Evolutionary conservation across 306 rosid species (phyloP), one percentile per base, ranked within the genome.

Genomic region (Medicago ruthenica): DNA sequence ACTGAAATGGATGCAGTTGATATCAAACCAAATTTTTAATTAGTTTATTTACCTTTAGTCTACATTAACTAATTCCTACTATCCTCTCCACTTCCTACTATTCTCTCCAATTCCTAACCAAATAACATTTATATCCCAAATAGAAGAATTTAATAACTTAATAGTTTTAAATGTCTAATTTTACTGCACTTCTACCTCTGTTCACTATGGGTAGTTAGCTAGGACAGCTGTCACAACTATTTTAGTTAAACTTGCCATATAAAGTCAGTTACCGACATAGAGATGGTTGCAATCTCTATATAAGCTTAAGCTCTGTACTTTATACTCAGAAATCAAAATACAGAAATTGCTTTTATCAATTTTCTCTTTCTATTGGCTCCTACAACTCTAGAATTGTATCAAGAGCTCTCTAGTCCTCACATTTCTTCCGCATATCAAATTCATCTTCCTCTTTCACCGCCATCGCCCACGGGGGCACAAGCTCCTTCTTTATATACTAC

Each of bases 1-100:
- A 55, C 12, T 22, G 68, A 47, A 73, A 51, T 50, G 58, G 66
- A 76, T 77, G 79, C 59, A 24, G 44, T 70, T 71, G 60, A 79
- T 37, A 72, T 82, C 22, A 66, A 66, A 22, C 54, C 40, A 11
- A 71, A 39, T 13, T 55, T 64, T 61, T 57, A 24, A 47, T 55
- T 41, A 41, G 40, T 70, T 37, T 41, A 16, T 66, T 66, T 63
- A n/a, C 39, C 16, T 51, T 31, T 70, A 76, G 42, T 37, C 45
- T 51, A 45, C 77, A 42, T n/a, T 34, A 66, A 59, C 60, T 6
- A 17, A 37, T 77, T 50, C 57, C 20, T 76, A 45, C 74, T 34
- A 48, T 71, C 37, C 31, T 27, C 4, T 27, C 31, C 4, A 27
- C 31, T 27, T 27, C 31, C 31, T 27, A 27, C 31, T 27, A 27